Percentiles rank a stretch among this genome's conserved stretches.
phyloP scores from a whole-genome alignment of 345 rosid species.

The Dovyalis caffra region DNA sequence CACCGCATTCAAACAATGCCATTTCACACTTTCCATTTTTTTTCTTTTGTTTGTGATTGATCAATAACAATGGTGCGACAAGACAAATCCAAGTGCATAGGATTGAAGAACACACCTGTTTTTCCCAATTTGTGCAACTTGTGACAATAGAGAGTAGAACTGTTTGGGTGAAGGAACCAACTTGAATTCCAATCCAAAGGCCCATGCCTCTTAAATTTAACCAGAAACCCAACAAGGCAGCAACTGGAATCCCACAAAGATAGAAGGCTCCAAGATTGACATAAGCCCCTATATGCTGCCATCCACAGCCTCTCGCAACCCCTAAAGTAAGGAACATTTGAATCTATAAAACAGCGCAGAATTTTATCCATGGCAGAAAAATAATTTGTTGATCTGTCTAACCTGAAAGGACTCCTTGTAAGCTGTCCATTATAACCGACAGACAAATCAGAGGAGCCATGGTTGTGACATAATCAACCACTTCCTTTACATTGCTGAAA shows the following conservation, averaged over 20 bases:
- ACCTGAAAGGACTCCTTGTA: slow-evolving; percentile 31
- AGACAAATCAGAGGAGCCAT: slow-evolving; percentile 27
- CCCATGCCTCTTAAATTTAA: slow-evolving; percentile 16
- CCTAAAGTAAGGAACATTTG: not conserved
- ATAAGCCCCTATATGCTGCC: slow-evolving; percentile 26
- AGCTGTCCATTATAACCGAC: slow-evolving; percentile 23
- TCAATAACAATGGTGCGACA: not conserved
- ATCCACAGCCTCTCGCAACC: slow-evolving; percentile 26
- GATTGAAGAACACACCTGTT: slow-evolving; percentile 10
- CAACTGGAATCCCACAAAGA: slow-evolving; percentile 22
- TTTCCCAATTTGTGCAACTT: slow-evolving; percentile 17
- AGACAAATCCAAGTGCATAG: not conserved
- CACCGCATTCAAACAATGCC: not conserved
- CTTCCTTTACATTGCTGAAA: slow-evolving; percentile 28
- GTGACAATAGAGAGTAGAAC: slow-evolving; percentile 12
- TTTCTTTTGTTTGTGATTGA: not conserved
- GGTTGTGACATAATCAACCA: slow-evolving; percentile 21
- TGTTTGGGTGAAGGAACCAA: slow-evolving; percentile 15
- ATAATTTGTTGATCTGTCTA: not conserved
- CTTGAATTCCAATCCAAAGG: slow-evolving; percentile 25
- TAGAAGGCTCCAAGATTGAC: slow-evolving; percentile 21
- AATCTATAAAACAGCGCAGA: not conserved
- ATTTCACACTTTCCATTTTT: not conserved
- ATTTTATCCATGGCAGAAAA: not conserved
- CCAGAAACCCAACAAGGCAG: slow-evolving; percentile 25